Evolutionary conservation across 768 basidiomycete species (phyloP).

Genomic region (Leccinum truebloodii): DNA sequence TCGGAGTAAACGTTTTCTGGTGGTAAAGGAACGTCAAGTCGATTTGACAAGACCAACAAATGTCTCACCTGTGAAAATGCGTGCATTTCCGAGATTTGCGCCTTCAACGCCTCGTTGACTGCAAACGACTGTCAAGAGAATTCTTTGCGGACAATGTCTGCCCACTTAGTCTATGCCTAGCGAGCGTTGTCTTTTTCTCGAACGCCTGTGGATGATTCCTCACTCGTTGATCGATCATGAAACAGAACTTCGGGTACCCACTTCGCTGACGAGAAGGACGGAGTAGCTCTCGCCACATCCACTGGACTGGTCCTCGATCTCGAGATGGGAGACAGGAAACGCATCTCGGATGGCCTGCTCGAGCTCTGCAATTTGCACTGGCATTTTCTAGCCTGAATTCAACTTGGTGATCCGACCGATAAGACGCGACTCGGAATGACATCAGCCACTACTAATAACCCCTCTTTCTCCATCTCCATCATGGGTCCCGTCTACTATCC

Average conservation of each 20-base stretch:
- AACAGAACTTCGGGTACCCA: conserved; percentile 31
- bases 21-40: neutral
- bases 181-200: conserved; percentile 79
- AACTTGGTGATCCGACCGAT: conserved; percentile 17
- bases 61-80: conserved; percentile 80
- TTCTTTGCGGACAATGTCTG: conserved; percentile 8
- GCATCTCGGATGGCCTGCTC: conserved; percentile 64
- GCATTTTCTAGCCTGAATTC: conserved; percentile 44
- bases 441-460: neutral
- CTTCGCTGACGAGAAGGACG: conserved; percentile 76
- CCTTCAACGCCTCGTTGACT: conserved; percentile 81
- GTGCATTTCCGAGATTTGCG: conserved; percentile 77
- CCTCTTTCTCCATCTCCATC: neutral
- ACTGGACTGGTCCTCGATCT: conserved; percentile 75
- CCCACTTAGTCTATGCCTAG: conserved; percentile 69
- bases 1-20: conserved; percentile 74
- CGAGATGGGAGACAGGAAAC: conserved; percentile 64
- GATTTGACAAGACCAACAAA: neutral
- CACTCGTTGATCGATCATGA: neutral
- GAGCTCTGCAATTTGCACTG: conserved; percentile 54
- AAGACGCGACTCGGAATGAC: conserved; percentile 1
- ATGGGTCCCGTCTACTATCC: conserved; percentile 21
- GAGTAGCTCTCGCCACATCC: conserved; percentile 82
- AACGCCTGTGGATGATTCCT: conserved; percentile 51
- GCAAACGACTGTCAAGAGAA: conserved; percentile 7